These are phyloP conservation scores for Ophiosphaerella korrae DNA, from an alignment of 2,329 filamentous ascomycete genomes.

Conservation along the genomic window DNA sequence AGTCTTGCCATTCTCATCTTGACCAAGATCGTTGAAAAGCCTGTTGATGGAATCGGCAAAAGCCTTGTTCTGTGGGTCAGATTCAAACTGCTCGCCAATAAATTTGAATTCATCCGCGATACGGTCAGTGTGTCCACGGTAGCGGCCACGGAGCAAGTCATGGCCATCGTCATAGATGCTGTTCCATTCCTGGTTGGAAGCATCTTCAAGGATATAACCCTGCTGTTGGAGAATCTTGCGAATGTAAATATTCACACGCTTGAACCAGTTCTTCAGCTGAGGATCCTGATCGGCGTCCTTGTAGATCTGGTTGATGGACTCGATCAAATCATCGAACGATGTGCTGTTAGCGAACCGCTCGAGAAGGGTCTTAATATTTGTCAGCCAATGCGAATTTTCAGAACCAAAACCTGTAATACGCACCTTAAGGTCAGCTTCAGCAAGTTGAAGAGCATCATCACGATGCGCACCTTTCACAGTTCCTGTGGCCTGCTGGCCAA, in stretches of 20 bases:
- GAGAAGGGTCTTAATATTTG: slow-evolving; percentile 71
- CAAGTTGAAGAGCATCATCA: slow-evolving; percentile 67
- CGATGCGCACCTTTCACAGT: slow-evolving; percentile 74
- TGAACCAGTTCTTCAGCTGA: slow-evolving; percentile 91
- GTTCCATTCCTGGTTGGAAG: slow-evolving; percentile 81
- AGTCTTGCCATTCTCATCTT: slow-evolving; percentile 81
- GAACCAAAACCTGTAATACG: slow-evolving; percentile 48
- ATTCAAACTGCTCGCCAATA: slow-evolving; percentile 83
- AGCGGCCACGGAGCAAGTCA: slow-evolving; percentile 86
- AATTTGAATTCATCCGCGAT: slow-evolving; percentile 91
- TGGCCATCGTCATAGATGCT: slow-evolving; percentile 82
- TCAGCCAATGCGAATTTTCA: slow-evolving; percentile 55
- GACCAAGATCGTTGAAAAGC: slow-evolving; percentile 88
- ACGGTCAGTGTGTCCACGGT: slow-evolving; percentile 82
- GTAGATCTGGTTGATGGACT: slow-evolving; percentile 86
- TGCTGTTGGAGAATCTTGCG: slow-evolving; percentile 85
- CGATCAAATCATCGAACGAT: slow-evolving; percentile 83
- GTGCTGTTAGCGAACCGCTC: slow-evolving; percentile 97
- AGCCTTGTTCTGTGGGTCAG: slow-evolving; percentile 82
- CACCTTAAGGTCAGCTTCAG: slow-evolving; percentile 80
- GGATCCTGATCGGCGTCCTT: slow-evolving; percentile 82
- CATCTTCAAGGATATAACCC: slow-evolving; percentile 86
- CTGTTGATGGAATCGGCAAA: slow-evolving; percentile 79
- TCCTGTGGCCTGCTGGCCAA: slow-evolving; percentile 68
- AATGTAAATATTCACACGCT: slow-evolving; percentile 74